Evolutionary conservation across 352 stramenopile genomes (phyloP), one percentile per base, ranked within the genome.

Genomic region (Stephanocyclus meneghinianus): DNA sequence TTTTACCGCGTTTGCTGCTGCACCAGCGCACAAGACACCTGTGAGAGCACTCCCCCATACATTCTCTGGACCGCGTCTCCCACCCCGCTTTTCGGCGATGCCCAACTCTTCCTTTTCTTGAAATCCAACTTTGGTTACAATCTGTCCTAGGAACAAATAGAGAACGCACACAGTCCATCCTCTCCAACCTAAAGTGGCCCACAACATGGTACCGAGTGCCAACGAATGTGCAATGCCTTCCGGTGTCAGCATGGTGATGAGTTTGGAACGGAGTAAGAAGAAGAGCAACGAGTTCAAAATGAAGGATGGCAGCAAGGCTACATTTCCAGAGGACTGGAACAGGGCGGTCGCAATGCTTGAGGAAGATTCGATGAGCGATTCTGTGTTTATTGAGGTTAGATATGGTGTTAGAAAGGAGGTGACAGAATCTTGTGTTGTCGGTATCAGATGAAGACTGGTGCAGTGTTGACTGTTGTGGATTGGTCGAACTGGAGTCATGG

Each of bases 71-170:
- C 93, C 93, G 10, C 93, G 67, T 53, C 84, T 51, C 35, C 93
- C 93, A 30, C 92, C 91, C 50, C 93, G 66, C 30, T 83, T 82
- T 72, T 96, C 93, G 13, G 91, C 93, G 59, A 96, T 95, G n/a
- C 93, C 93, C 51, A 55, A 55, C 30, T 84, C 84, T 78, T 92
- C 76, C 70, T 96, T 96, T 70, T 95, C 83, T n/a, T 75, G 67
- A 86, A 95, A 93, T 35, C 87, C 87, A 0, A 96, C 73, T 68
- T 95, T 95, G 6, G 93, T 96, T 1, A 95, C 93, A 8, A 86
- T 51, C 47, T 88, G 86, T 42, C 93, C 93, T 7, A 90, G 56
- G 62, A 90, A 77, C 1, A 96, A 78, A 74, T 96, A 96, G 0
- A 89, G 8, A 4, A 95, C 90, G 56, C 91, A 94, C 2, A 89